Evolutionary conservation across 495 filamentous ascomycete species (phyloP).

Genomic region (Hypoxylon perforatum): DNA sequence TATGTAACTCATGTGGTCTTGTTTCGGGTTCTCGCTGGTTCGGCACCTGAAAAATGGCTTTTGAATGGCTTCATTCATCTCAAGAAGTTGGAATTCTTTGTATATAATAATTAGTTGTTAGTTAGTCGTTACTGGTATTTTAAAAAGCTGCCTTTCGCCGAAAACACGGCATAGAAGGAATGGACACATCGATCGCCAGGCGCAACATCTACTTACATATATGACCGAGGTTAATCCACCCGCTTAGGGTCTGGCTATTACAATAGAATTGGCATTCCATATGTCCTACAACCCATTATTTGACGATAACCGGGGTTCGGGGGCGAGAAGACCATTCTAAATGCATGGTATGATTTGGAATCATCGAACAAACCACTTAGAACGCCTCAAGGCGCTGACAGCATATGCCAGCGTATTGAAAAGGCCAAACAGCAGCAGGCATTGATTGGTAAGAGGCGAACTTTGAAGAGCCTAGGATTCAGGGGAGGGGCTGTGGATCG

Average conservation of each 20-base stretch:
- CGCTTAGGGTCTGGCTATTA: neutral
- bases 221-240: neutral
- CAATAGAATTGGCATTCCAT: neutral
- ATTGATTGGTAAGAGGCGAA: constrained; percentile 32
- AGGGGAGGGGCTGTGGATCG: constrained; percentile 25
- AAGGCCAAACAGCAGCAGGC: constrained; percentile 5
- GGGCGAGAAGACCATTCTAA: neutral
- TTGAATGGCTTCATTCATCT: neutral
- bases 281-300: neutral
- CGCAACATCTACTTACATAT: neutral
- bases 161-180: neutral
- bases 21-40: no score
- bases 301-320: neutral
- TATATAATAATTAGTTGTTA: neutral
- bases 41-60: no score
- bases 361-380: constrained; percentile 21
- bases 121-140: neutral
- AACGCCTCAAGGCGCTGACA: constrained; percentile 12
- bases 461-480: constrained; percentile 19
- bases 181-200: neutral
- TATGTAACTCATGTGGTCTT: no score
- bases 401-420: constrained; percentile 2
- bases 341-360: constrained; percentile 7
- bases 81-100: neutral
- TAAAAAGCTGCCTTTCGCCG: neutral